A percentile compares a stretch with the other conserved stretches of the same genome.
Conservation (phyloP, 495 filamentous ascomycete genomes). For the Aspergillus heteromorphus region DNA sequence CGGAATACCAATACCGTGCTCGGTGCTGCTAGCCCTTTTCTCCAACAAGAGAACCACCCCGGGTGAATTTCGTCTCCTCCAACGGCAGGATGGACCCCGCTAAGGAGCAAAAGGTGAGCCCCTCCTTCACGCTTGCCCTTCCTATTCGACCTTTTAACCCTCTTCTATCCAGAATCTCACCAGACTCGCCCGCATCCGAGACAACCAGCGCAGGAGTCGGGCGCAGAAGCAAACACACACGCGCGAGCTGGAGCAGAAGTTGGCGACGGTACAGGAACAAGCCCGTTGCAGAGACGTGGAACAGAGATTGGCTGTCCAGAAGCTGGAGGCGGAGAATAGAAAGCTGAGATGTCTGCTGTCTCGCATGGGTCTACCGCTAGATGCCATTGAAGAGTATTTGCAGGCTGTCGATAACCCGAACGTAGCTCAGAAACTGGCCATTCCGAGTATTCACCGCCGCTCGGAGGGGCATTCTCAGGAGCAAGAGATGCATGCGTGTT, state of each 20-base stretch:
- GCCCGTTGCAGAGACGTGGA: conserved; percentile 32
- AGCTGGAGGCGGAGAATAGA: conserved; percentile 34
- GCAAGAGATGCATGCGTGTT: not conserved
- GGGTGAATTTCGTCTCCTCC: not conserved
- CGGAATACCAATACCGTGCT: not conserved
- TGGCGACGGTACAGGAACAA: conserved; percentile 52
- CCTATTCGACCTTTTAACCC: not conserved
- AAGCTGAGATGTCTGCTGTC: conserved; percentile 25
- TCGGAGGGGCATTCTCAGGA: not conserved
- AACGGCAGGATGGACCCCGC: not conserved
- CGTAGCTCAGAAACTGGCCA: conserved; percentile 32
- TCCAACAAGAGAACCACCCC: not conserved
- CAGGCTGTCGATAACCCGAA: conserved; percentile 14
- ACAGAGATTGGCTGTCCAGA: conserved; percentile 32
- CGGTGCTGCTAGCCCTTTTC: not conserved
- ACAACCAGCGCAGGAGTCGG: conserved; percentile 77
- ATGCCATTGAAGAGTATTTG: conserved; percentile 29
- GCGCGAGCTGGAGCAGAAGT: conserved; percentile 59
- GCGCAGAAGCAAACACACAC: conserved; percentile 73
- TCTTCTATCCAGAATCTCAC: conserved; percentile 21
- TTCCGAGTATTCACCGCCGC: conserved; percentile 27
- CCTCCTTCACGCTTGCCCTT: no score
- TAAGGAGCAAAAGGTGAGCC: not conserved
- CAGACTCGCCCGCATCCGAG: conserved; percentile 49
- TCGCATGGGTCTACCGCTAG: conserved; percentile 21